Base-by-base conservation (phyloP, 2,329 filamentous ascomycete genomes). In the Cercospora sesami region DNA sequence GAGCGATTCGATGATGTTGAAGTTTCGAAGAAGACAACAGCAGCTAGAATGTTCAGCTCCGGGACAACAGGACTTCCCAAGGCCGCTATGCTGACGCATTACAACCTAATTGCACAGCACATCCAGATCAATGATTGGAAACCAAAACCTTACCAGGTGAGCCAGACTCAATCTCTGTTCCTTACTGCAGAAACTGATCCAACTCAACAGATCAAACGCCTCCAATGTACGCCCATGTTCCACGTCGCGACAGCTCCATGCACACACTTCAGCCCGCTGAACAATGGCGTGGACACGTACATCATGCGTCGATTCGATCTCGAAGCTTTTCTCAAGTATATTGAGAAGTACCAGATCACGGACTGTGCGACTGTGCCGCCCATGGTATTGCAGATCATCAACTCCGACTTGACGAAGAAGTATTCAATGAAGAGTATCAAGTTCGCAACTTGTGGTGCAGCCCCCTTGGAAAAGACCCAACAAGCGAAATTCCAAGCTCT, bases 401-500 rank as follows among this genome's bases (percentile, higher is more conserved):
- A 88, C 73, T 83, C 85, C 48, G 80, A 86, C 0, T 70, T 86
- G 0, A 86, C 88, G 70, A 81, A 85, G 16, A 87, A 90, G 69
- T 93, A 89, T 77, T 90, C 94, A 73, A 81, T 96, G 2, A 89
- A 86, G 73, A 89, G 86, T 61, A 88, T 94, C 1, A 82, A 81
- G 7, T 78, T 82, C 2, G 79, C 93, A 8, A 92, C 91, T 76
- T 91, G 89, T 0, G 92, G 92, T 2, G 92, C 92, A 0, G 92
- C 92, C 4, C 92, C 92, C 0, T 81, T 94, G 0, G 91, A 91
- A 3, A 84, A 87, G 70, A 91, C 94, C 77, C 91, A 90, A 0
- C 86, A 90, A 1, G 82, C 86, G 39, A 89, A 91, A 5, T 79
- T 93, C 23, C 81, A 84, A 26, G 84, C 84, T 62, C 78, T 87